Base-by-base conservation (phyloP, 2,329 filamentous ascomycete species). In the Ophiocordyceps camponoti-leonardi region DNA sequence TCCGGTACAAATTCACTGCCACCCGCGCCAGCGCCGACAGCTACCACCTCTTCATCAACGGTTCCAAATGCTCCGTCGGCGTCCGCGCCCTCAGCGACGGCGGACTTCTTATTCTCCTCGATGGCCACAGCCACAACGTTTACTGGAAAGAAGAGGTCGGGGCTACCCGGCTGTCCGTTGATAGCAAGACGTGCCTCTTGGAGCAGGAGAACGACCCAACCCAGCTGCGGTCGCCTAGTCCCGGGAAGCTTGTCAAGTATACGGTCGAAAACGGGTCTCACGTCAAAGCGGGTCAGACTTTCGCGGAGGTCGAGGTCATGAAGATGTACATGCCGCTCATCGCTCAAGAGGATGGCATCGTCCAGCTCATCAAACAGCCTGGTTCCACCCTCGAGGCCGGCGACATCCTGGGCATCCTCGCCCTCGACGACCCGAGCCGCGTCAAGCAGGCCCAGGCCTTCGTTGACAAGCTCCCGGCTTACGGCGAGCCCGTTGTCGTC, bases 261-360 rank as follows among this genome's bases (percentile, higher is more conserved):
- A 84, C 86, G 1, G 85, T 98, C 2, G 92, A 95, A 64, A 96
- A 94, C 58, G 92, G 92, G 49, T 76, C 87, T 54, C 92, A 98
- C 62, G 79, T 98, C 64, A 82, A 79, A 64, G 86, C 93, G 55
- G 90, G 90, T 47, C 85, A 96, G 64, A 73, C 90, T 31, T 98
- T 87, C 59, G 92, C 92, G 46, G 92, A 98, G 65, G 90, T 98
- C 39, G 92, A 98, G 67, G 92, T 98, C 66, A 98, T 98, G 92
- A 98, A 98, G 76, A 98, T 98, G 92, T 96, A 96, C 75, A 98
- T 98, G 92, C 92, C 92, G 58, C 74, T 98, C 46, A 76, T 98
- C 49, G 85, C 92, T 3, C 83, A 88, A 60, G 92, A 98, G 64
- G 92, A 94, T 56, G 92, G 92, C 71, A 76, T 94, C 46, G 90